Percentiles rank a stretch among this genome's conserved stretches.
Evolutionary conservation across 139 green algal genomes (phyloP).

Genomic region (Chlamydomonas sphaeroides): DNA sequence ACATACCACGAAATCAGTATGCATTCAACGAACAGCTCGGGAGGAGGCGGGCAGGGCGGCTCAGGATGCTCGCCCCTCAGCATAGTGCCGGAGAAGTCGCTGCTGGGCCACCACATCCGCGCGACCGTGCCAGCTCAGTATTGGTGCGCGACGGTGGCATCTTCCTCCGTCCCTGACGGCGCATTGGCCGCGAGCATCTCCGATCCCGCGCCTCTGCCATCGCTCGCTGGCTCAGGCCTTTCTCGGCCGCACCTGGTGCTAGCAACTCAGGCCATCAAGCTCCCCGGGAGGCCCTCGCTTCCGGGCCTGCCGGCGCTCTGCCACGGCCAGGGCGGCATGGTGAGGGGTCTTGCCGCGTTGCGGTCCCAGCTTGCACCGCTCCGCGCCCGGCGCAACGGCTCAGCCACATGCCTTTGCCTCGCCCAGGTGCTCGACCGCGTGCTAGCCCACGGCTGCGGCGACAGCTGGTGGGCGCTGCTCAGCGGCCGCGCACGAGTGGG

Average conservation of each 20-base stretch:
- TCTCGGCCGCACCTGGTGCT: slow-evolving; percentile 76
- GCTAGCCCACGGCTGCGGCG: slow-evolving; percentile 60
- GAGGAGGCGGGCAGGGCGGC: neutral
- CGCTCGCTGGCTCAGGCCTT: slow-evolving; percentile 64
- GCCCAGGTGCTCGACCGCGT: slow-evolving; percentile 79
- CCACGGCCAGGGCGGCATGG: slow-evolving; percentile 59
- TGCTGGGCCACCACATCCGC: slow-evolving; percentile 55
- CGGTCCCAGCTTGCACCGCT: too few relatives aligned
- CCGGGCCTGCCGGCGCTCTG: slow-evolving; percentile 63
- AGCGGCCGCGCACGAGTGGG: slow-evolving; percentile 42
- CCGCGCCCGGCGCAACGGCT: too few relatives aligned
- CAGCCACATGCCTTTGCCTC: neutral
- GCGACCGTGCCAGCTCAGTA: slow-evolving; percentile 72
- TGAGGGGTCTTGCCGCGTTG: too few relatives aligned
- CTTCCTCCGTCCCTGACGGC: slow-evolving; percentile 57
- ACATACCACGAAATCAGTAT: too few relatives aligned
- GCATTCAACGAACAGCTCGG: too few relatives aligned
- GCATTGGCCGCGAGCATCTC: slow-evolving; percentile 52
- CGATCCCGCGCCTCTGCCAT: slow-evolving; percentile 68
- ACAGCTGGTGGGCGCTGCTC: slow-evolving; percentile 74
- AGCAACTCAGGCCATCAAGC: slow-evolving; percentile 65
- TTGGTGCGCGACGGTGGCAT: slow-evolving; percentile 65
- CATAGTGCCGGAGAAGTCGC: slow-evolving; percentile 69
- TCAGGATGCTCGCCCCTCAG: neutral
- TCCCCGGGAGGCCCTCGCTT: slow-evolving; percentile 47